Conservation (phyloP, 305 asterid species). For the Fraxinus platypoda region DNA sequence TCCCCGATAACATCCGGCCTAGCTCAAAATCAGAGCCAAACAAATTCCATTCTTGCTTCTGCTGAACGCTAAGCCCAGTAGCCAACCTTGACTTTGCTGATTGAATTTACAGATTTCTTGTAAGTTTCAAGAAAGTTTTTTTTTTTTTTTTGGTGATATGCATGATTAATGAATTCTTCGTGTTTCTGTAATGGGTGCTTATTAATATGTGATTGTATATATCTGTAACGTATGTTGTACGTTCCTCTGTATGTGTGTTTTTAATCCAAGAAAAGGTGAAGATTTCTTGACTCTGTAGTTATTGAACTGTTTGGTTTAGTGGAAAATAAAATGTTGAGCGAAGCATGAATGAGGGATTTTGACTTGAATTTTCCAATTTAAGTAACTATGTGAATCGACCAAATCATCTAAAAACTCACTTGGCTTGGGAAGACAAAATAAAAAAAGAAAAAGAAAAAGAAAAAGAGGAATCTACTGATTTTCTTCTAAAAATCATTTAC, state of each 20-base stretch:
- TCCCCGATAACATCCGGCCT: slow-evolving; percentile 14
- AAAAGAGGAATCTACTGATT: neutral
- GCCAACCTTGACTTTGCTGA: neutral
- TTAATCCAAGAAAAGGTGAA: neutral
- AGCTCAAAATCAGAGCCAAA: slow-evolving; percentile 25
- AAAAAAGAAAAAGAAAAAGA: neutral
- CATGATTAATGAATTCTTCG: slow-evolving; percentile 7
- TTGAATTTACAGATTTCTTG: slow-evolving; percentile 19
- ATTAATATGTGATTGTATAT: neutral
- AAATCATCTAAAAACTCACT: neutral
- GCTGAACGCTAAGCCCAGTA: neutral
- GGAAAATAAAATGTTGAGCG: neutral
- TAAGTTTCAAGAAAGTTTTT: slow-evolving; percentile 19
- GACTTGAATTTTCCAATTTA: neutral
- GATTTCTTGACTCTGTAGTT: neutral
- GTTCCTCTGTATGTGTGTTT: neutral
- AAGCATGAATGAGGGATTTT: neutral
- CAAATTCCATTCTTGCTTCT: neutral
- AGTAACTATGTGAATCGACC: neutral
- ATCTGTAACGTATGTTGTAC: neutral
- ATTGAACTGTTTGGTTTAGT: neutral
- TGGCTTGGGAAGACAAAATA: neutral
- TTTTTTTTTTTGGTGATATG: neutral
- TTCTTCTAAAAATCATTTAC: slow-evolving; percentile 1
- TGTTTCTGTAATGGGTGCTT: neutral